A percentile compares a stretch with the other conserved stretches of the same genome.
phyloP scores from a whole-genome alignment of 352 stramenopile genomes.

The Aphanomyces cochlioides region DNA sequence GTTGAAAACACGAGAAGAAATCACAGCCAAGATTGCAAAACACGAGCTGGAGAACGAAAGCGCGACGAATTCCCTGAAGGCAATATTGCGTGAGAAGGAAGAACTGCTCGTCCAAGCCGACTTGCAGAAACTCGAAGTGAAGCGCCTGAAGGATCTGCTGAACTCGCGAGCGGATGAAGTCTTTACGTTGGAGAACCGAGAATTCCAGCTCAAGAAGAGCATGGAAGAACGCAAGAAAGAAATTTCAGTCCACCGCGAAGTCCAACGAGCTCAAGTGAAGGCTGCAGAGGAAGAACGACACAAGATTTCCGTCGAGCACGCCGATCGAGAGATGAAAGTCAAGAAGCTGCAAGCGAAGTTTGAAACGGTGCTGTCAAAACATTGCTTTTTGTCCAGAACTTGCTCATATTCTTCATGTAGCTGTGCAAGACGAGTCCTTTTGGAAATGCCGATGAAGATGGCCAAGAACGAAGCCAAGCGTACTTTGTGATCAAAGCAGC shows the following conservation, averaged over 20 bases:
- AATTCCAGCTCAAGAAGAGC: constrained; percentile 90
- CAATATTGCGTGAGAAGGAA: constrained; percentile 83
- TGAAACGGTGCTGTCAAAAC: constrained; percentile 54
- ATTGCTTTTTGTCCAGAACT: background rate
- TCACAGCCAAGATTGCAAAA: constrained; percentile 80
- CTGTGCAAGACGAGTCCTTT: constrained; percentile 74
- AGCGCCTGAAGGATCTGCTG: constrained; percentile 85
- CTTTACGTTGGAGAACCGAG: constrained; percentile 91
- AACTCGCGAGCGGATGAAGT: constrained; percentile 88
- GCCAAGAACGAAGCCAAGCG: constrained; percentile 86
- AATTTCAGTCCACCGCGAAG: constrained; percentile 82
- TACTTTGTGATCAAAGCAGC: constrained; percentile 96
- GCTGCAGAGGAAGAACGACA: constrained; percentile 91
- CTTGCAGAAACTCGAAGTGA: constrained; percentile 91
- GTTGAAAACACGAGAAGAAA: constrained; percentile 69
- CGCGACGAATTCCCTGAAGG: constrained; percentile 79
- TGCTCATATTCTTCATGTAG: constrained; percentile 13
- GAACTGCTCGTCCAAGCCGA: constrained; percentile 92
- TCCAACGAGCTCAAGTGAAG: constrained; percentile 87
- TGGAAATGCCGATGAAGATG: constrained; percentile 49
- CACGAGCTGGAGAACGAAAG: constrained; percentile 89
- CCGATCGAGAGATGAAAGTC: constrained; percentile 79
- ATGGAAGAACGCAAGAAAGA: constrained; percentile 92
- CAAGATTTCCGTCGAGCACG: constrained; percentile 89
- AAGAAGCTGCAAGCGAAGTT: constrained; percentile 93